Evolutionary conservation across 768 basidiomycete species (phyloP), one percentile per base, ranked within the genome.

Genomic region (Pisolithus sp.): DNA sequence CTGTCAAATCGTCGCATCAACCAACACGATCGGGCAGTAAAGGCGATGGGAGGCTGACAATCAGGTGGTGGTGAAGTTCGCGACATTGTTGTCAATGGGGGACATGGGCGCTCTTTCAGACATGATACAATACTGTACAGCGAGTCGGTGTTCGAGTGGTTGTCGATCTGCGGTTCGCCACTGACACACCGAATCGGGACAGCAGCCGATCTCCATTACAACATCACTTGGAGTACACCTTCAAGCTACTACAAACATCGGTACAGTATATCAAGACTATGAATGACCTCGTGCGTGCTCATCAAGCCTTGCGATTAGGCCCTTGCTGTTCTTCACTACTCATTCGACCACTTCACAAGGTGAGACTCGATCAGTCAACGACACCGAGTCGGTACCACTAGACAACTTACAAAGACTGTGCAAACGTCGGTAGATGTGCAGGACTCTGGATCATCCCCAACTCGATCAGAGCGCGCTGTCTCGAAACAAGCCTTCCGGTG

Each of bases 401-500:
- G 18, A 15, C 20, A 8, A 75, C 83, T 67, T 56, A 87, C 86
- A 89, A 88, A 30, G 78, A 71, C 50, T 75, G 73, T 7, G 85
- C 86, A 60, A 88, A 89, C 3, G 59, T 56, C 2, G 79, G 68
- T 4, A 85, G 65, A 40, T 86, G 77, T 10, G 67, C 68, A 6
- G 78, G 73, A 31, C 68, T 66, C 46, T 71, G 73, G 59, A 89
- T 79, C 64, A 82, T 74, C 9, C 80, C 83, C 2, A 83, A 69
- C 24, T 77, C 80, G 46, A 88, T 71, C 50, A 89, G 72, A 1
- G 86, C 86, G 42, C 71, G 69, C 60, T 80, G 77, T 13, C 86
- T 77, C 10, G 72, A 70, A 9, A 67, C 64, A 39, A 86, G 66
- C 56, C 86, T 89, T 38, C 8, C 34, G 12, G 41, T 8, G 46